These are phyloP conservation scores for Sclerotinia trifoliorum DNA, from an alignment of 2,329 filamentous ascomycete genomes.

Conservation along the genomic window DNA sequence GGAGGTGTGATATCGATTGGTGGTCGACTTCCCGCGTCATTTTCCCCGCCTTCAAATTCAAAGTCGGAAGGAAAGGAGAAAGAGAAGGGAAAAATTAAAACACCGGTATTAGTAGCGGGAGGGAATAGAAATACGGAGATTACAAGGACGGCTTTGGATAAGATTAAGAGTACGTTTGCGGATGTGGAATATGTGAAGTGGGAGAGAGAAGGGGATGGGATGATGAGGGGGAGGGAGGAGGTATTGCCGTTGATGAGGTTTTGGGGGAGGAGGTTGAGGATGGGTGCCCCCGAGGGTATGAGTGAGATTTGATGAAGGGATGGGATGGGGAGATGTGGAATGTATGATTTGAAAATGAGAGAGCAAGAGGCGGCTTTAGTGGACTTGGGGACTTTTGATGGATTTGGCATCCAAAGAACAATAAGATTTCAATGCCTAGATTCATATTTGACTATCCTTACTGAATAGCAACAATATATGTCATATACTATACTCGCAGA, in stretches of 20 bases:
- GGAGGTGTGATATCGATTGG: slow-evolving; percentile 64
- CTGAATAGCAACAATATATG: too few relatives aligned
- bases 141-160: slow-evolving; percentile 61
- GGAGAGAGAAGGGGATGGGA: slow-evolving; percentile 69
- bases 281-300: slow-evolving; percentile 52
- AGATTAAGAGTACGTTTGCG: slow-evolving; percentile 63
- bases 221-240: slow-evolving; percentile 82
- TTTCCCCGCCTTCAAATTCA: background rate
- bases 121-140: slow-evolving; percentile 54
- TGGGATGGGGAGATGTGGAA: background rate
- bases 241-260: slow-evolving; percentile 89
- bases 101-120: slow-evolving; percentile 62
- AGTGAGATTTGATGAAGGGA: slow-evolving; percentile 45
- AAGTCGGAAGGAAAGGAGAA: slow-evolving; percentile 34
- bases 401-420: background rate
- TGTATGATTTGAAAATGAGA: too few relatives aligned
- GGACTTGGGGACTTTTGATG: background rate
- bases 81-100: slow-evolving; percentile 54
- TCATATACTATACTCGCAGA: background rate
- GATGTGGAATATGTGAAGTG: slow-evolving; percentile 68
- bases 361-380: too few relatives aligned
- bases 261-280: slow-evolving; percentile 63
- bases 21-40: slow-evolving; percentile 50
- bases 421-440: background rate
- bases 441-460: background rate